Base-by-base conservation (phyloP, 768 basidiomycete genomes). In the Rhodotorula toruloides region DNA sequence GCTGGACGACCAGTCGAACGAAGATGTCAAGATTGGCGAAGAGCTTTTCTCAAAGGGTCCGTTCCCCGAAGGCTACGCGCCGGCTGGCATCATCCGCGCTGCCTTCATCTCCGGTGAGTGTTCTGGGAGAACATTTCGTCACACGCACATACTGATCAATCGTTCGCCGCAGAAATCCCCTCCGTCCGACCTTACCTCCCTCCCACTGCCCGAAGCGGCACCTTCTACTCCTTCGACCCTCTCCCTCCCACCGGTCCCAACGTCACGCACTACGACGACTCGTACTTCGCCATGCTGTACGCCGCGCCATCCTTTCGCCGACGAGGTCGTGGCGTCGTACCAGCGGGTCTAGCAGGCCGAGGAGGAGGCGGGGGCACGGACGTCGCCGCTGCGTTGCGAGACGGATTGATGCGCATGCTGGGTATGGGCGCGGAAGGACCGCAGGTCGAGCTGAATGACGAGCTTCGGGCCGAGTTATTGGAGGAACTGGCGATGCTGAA, bases 211-310 rank as follows among this genome's bases (percentile, higher is more conserved):
- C 74, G 74, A 19, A 78, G 81, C 9, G 79, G 77, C 19, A 83
- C 84, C 61, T 81, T 84, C 11, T 79, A 89, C 66, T 84, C 87
- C 14, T 96, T 87, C 72, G 94, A 97, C 74, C 92, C 93, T 1
- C 79, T 94, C 4, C 91, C 93, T 0, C 92, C 93, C 0, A 78
- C 78, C 11, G 81, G 82, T 1, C 78, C 82, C 4, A 73, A 75
- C 25, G 73, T 84, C 4, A 87, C 81, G 40, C 75, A 73, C 46
- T 96, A 96, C 77, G 82, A 91, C 67, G 79, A 82, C 7, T 76
- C 76, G n/a, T 96, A 92, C 78, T 93, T 97, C 79, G 79, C 65
- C n/a, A n/a, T 58, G 3, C 59, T 70, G n/a, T 67, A 71, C 64
- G 21, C 54, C 34, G 46, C 65, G 1, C 11, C 32, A 4, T 54